Base-by-base conservation (phyloP, 2,329 filamentous ascomycete genomes). In the Fusarium guadeloupense region DNA sequence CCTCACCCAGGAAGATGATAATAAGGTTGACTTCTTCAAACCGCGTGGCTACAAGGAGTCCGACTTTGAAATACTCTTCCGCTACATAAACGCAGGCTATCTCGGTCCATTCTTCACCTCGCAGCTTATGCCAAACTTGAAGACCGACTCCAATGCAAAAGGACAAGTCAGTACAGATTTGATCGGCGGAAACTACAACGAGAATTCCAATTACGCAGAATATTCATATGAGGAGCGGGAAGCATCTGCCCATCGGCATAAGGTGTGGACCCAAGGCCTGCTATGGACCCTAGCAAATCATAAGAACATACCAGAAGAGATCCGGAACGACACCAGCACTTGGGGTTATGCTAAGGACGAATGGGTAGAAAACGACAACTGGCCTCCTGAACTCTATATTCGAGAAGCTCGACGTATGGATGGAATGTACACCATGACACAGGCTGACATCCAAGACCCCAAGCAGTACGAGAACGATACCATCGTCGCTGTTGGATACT, bases 271-370 rank as follows among this genome's bases (percentile, higher is more conserved):
- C 1, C 60, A 63, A n/a, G 60, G 60, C 8, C 17, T 63, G 0
- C 17, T 63, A 0, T 63, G 60, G 60, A 63, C 60, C 1, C 12
- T 63, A 12, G 60, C 60, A 6, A 56, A 63, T 6, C 59, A 63
- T 10, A 5, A 40, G 4, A 25, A 54, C 4, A 37, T 63, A 1
- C 60, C 54, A 0, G 23, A 59, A 3, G 14, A 33, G 1, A 48
- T 63, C 19, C 48, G 49, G 1, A 19, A 35, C 1, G 19, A 37
- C 0, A 37, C 42, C 0, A 30, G 40, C 2, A 10, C 12, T 4
- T 63, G 60, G 60, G 60, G 60, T 3, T 60, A 63, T 1, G 60
- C 60, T 4, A 63, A 63, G 5, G 60, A 63, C 5, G 60, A 63
- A 9, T 63, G 48, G 44, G 28, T 19, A 3, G 38, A 28, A 0